phyloP scores from a whole-genome alignment of 1,284 basidiomycete genomes.

The Apiotrichum domesticum region DNA sequence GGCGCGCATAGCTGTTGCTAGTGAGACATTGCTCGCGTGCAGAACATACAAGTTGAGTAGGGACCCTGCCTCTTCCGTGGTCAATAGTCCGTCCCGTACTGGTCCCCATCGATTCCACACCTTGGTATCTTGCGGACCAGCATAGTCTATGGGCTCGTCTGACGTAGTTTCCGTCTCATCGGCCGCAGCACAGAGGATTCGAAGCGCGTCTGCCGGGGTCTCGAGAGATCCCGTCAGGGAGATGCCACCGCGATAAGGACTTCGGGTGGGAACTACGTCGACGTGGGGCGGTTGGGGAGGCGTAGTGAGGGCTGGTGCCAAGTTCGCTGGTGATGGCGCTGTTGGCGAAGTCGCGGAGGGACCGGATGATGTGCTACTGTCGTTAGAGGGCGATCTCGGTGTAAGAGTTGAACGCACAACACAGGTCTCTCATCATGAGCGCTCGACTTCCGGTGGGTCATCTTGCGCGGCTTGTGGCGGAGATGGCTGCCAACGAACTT shows the following conservation, averaged over 20 bases:
- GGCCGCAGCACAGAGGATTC: constrained; percentile 14
- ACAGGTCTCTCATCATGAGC: too few relatives aligned
- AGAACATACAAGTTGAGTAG: constrained; percentile 12
- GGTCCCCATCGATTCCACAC: constrained; percentile 18
- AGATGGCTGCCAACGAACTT: constrained; percentile 10
- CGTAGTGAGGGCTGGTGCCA: too few relatives aligned
- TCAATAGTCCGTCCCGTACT: constrained; percentile 18
- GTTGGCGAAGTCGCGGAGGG: too few relatives aligned
- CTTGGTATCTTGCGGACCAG: background rate
- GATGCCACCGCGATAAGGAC: too few relatives aligned
- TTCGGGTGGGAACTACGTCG: too few relatives aligned
- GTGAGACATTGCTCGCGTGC: background rate
- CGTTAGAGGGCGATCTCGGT: too few relatives aligned
- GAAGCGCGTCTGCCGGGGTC: constrained; percentile 18
- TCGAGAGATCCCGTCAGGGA: constrained; percentile 1
- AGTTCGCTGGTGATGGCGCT: too few relatives aligned
- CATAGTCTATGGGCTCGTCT: background rate
- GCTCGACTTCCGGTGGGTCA: background rate
- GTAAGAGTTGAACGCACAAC: too few relatives aligned
- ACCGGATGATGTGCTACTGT: too few relatives aligned
- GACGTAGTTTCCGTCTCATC: constrained; percentile 1
- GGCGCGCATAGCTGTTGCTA: constrained; percentile 5
- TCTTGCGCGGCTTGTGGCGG: background rate
- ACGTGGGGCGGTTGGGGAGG: too few relatives aligned
- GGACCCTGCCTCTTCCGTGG: constrained; percentile 12